Base-by-base conservation (phyloP, 768 basidiomycete species). In the Termitomyces sp. region DNA sequence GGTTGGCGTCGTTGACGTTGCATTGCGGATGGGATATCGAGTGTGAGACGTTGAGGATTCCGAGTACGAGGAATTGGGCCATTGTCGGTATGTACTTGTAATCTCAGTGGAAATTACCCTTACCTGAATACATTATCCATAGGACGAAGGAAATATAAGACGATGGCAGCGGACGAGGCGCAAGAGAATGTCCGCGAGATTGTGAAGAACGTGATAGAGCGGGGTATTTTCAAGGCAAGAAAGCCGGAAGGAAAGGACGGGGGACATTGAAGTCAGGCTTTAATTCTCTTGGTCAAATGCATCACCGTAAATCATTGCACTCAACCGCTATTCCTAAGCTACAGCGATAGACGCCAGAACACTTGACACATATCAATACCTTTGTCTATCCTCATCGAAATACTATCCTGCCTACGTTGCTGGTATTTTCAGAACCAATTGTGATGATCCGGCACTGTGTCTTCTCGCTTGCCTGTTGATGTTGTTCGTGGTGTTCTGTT, bases 31-130 rank as follows among this genome's bases (percentile, higher is more conserved):
- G 94, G 91, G 79, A 84, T 62, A 80, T 94, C 12, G 96, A 97
- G 72, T 86, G 86, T 58, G 96, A 98, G 73, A 83, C 79, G 31
- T 72, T 98, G 65, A 79, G 96, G 62, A 96, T 98, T 12, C 96
- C 96, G 1, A 94, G 91, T 71, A 97, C 96, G 45, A 83, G 94
- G 61, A 94, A 94, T 69, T 97, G 95, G 94, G 92, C 89, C 0
- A 82, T 97, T 55, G 74, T 96, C 36, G 95, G 96, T 94, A 58
- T 25, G 86, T 65, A 32, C 12, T 40, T 79, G 8, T 25, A 32
- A 4, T 45, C 1, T 15, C 57, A 29, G 7, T 64, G 60, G 7
- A 42, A 10, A 11, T 54, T 56, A 3, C 46, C 49, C 50, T 43
- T 17, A 10, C 40, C 59, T 58, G 49, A 48, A 43, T 25, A 7